phyloP scores from a whole-genome alignment of 192 early-diverging fungal species.

The Coemansia sp. region DNA sequence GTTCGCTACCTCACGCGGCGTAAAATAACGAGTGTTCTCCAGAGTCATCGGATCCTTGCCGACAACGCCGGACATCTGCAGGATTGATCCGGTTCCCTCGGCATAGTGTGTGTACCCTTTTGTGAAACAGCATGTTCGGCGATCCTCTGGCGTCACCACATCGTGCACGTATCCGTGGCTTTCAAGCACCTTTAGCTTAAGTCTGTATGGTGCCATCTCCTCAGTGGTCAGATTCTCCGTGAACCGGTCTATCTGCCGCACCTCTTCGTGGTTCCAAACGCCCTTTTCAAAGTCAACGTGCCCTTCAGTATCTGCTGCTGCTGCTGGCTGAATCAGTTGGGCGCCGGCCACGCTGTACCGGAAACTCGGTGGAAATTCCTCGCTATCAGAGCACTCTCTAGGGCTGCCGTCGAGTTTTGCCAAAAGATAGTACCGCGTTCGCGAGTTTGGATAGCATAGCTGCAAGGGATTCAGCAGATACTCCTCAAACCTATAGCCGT shows the following conservation, averaged over 20 bases:
- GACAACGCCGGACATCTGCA: conserved; percentile 23
- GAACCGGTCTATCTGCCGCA: conserved; percentile 47
- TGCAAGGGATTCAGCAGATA: conserved; percentile 74
- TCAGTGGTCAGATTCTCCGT: conserved; percentile 30
- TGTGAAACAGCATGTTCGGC: conserved; percentile 78
- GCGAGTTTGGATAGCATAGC: conserved; percentile 76
- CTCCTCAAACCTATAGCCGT: conserved; percentile 70
- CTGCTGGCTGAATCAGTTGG: conserved; percentile 36
- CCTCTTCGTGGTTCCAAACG: conserved; percentile 47
- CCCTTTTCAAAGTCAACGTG: conserved; percentile 50
- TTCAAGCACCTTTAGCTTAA: conserved; percentile 37
- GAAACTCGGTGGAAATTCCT: conserved; percentile 41
- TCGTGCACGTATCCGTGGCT: conserved; percentile 56
- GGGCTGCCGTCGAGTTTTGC: conserved; percentile 29
- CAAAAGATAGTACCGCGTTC: conserved; percentile 75
- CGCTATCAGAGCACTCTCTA: conserved; percentile 16
- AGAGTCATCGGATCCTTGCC: conserved; percentile 33
- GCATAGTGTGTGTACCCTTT: conserved; percentile 75
- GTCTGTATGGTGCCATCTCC: conserved; percentile 11
- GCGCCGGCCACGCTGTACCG: conserved; percentile 31
- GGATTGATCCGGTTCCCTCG: conserved; percentile 46
- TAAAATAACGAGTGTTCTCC: conserved; percentile 55
- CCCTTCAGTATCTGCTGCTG: conserved; percentile 21
- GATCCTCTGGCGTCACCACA: conserved; percentile 64
- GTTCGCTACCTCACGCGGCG: conserved; percentile 67